Base-by-base conservation (phyloP, 2,329 filamentous ascomycete species). In the Bipolaris oryzae region DNA sequence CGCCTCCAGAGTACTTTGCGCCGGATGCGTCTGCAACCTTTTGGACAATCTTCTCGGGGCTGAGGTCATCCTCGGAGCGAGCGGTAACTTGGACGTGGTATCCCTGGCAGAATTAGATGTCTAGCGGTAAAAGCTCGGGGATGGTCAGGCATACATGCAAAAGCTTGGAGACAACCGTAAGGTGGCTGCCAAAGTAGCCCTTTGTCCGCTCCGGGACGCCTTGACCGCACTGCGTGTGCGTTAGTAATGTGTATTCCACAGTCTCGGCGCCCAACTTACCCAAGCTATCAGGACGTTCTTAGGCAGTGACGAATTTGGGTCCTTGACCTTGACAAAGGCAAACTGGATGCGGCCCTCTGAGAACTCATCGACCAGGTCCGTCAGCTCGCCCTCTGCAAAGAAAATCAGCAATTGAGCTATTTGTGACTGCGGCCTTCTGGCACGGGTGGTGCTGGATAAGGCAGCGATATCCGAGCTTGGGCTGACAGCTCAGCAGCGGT, bases 21-120 rank as follows among this genome's bases (percentile, higher is more conserved):
- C 95, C 95, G 41, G 95, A 98, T 25, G 95, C 89, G 82, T 98
- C 93, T 58, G 92, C 87, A 45, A 99, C 92, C 78, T 97, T 98
- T 74, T 95, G 89, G 68, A 98, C 84, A 66, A 99, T 96, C 55
- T 84, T 83, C 71, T 96, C 92, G 35, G 93, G 90, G 25, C 89
- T 91, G 60, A 99, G 85, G 73, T 98, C 93, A 71, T 86, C 85
- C 61, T 96, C 92, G 61, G 93, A 96, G 59, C 95, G 91, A 58
- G 95, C 95, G 50, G 93, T 98, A 69, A 99, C 90, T 80, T 99
- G 94, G 57, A 99, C 92, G 76, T 99, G 95, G 77, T 98, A 99
- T 65, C 95, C 92, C 84, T 87, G 54, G 16, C 15, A 3, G 15
- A 13, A 20, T 68, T 73, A 45, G 68, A 73, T 28, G 61, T 72